Evolutionary conservation across 2,329 filamentous ascomycete species (phyloP).

Genomic region (Talaromyces islandicus): DNA sequence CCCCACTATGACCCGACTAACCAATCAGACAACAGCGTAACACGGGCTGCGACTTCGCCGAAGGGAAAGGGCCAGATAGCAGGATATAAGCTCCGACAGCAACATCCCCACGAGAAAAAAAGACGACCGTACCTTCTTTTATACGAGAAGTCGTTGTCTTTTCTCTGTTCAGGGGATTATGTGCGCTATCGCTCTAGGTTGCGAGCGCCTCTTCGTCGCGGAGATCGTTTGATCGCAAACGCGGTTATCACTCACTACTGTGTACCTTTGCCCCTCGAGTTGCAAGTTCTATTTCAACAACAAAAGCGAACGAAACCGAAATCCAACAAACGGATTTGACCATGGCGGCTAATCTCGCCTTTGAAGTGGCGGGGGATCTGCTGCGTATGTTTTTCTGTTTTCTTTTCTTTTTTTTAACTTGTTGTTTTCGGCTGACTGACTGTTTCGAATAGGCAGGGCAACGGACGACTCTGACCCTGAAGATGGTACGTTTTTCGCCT

Average conservation of each 20-base stretch:
- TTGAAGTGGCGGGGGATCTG: conserved; percentile 28
- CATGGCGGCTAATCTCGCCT: conserved; percentile 32
- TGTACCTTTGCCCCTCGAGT: not conserved
- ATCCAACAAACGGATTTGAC: not conserved
- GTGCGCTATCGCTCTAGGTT: conserved; percentile 24
- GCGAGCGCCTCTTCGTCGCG: conserved; percentile 26
- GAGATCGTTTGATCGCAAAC: conserved; percentile 25
- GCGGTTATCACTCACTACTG: conserved; percentile 10
- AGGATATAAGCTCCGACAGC: not conserved
- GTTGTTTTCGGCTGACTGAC: conserved; percentile 14
- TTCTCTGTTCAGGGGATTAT: conserved; percentile 24
- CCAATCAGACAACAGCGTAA: not conserved
- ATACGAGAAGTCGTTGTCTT: no score
- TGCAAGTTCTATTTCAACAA: not conserved
- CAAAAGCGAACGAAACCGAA: not conserved
- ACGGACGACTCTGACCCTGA: conserved; percentile 32
- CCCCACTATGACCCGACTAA: not conserved
- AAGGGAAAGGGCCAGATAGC: not conserved
- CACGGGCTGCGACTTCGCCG: not conserved
- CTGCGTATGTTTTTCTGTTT: conserved; percentile 25
- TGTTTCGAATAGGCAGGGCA: conserved; percentile 25
- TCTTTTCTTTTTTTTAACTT: no score
- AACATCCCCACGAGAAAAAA: not conserved
- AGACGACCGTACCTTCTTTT: not conserved
- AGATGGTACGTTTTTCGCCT: conserved; percentile 27